Percentiles rank a stretch among this genome's conserved stretches.
Evolutionary conservation across 331 rosid species (phyloP).

Genomic region (Malus hybrid): DNA sequence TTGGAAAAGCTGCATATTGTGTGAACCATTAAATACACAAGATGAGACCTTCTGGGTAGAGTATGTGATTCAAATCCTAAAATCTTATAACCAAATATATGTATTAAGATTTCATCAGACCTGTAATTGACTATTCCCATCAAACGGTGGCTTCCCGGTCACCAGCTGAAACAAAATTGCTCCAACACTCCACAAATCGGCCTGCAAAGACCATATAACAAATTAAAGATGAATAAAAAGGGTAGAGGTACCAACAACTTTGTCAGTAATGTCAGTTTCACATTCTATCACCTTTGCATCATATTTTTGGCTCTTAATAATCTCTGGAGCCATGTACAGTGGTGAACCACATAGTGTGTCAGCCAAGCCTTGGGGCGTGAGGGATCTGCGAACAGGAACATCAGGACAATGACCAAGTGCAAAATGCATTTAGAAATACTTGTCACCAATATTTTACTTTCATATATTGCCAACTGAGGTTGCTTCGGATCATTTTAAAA

Average conservation of each 20-base stretch:
- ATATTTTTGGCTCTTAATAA: constrained; percentile 58
- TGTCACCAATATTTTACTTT: not conserved
- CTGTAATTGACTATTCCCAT: constrained; percentile 75
- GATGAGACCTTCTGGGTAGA: not conserved
- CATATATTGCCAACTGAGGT: not conserved
- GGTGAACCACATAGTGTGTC: constrained; percentile 97
- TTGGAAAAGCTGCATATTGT: constrained; percentile 68
- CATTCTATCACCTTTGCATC: constrained; percentile 71
- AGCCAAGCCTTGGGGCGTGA: constrained; percentile 47
- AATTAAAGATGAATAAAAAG: constrained; percentile 5
- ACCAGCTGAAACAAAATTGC: constrained; percentile 87
- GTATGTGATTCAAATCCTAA: not conserved
- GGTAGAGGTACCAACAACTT: not conserved
- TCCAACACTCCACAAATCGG: constrained; percentile 99
- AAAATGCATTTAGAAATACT: not conserved
- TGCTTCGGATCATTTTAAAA: not conserved
- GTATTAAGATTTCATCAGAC: constrained; percentile 25
- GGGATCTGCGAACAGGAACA: constrained; percentile 49
- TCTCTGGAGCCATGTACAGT: constrained; percentile 98
- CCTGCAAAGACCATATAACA: constrained; percentile 42
- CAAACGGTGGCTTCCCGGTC: constrained; percentile 82
- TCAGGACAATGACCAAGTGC: constrained; percentile 14
- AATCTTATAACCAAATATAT: not conserved
- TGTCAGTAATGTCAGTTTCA: constrained; percentile 12
- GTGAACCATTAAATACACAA: constrained; percentile 15